Evolutionary conservation across 495 filamentous ascomycete species (phyloP), one percentile per base, ranked within the genome.

Genomic region (Penicillium arizonense): DNA sequence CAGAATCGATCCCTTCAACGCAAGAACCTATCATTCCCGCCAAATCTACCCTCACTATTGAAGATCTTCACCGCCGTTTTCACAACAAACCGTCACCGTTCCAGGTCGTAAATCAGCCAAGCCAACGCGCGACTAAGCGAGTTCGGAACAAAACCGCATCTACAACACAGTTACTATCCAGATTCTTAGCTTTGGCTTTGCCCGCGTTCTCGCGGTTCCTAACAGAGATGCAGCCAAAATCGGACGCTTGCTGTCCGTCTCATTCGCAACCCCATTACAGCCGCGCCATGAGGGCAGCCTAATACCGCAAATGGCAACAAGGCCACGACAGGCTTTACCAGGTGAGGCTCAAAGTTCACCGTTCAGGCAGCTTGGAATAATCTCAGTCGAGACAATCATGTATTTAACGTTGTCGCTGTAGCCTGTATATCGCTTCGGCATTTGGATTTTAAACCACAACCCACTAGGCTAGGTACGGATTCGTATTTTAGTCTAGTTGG

Each of bases 31-130:
- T 43, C 26, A 34, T 16, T 42, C 40, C 53, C 40, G 13, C 47
- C 18, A 56, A 30, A 41, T 21, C 42, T 24, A 52, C 18, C 52
- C 44, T 57, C 48, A 57, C 30, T 44, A 57, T 57, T 11, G 48
- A 57, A 48, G 55, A 52, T 18, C 18, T 18, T 18, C 18, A 18
- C 18, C 18, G 18, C 18, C 18, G 18, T 18, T 18, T 18, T 18
- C 48, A 52, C 44, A 52, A 57, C 34, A 57, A 52, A 28, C 44
- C 32, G 39, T 52, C 55, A 43, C 48, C 55, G 2, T 57, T 57
- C 55, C 48, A 47, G 43, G 3, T 53, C 35, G 50, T 47, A 21
- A 47, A 53, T 32, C 38, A 53, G 42, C 12, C 14, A 53, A 53
- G 42, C 13, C 33, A 46, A 23, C 50, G 32, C 42, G 23, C 49